phyloP scores from a whole-genome alignment of 257 asterid genomes.

The Verbena officinalis region DNA sequence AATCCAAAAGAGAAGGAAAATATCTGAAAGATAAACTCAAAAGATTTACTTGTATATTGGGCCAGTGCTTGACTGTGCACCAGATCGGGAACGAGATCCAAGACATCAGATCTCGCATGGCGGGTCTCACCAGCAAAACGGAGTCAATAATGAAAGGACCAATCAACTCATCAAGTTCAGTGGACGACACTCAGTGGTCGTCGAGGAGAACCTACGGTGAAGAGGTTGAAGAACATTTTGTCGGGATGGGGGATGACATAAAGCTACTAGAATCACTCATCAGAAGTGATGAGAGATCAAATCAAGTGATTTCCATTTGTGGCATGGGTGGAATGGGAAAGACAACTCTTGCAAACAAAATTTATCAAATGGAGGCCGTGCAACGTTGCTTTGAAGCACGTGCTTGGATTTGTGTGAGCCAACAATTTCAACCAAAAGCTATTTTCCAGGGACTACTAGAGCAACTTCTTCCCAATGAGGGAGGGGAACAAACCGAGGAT shows the following conservation, averaged over 20 bases:
- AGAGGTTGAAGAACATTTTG: constrained; percentile 11
- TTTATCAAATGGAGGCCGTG: not conserved
- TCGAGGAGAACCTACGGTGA: not conserved
- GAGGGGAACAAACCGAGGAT: no score
- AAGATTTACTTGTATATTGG: no score
- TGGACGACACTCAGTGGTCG: not conserved
- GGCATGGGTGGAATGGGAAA: constrained; percentile 25
- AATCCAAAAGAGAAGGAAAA: no score
- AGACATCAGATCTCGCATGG: no score
- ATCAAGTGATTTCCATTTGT: constrained; percentile 15
- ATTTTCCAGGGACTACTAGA: not conserved
- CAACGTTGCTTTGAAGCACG: constrained; percentile 1
- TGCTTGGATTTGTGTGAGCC: constrained; percentile 34
- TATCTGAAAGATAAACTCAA: no score
- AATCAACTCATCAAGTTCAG: no score
- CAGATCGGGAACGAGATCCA: no score
- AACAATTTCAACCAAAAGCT: constrained; percentile 28
- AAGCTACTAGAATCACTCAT: not conserved
- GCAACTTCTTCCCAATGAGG: not conserved
- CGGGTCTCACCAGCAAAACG: no score
- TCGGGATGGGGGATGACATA: not conserved
- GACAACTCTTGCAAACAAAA: constrained; percentile 15
- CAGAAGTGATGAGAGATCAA: not conserved
- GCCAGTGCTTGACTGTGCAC: no score
- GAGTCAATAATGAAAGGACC: no score